A percentile compares a stretch with the other conserved stretches of the same genome.
Evolutionary conservation across 441 rosid species (phyloP).

Genomic region (Melianthus villosus): DNA sequence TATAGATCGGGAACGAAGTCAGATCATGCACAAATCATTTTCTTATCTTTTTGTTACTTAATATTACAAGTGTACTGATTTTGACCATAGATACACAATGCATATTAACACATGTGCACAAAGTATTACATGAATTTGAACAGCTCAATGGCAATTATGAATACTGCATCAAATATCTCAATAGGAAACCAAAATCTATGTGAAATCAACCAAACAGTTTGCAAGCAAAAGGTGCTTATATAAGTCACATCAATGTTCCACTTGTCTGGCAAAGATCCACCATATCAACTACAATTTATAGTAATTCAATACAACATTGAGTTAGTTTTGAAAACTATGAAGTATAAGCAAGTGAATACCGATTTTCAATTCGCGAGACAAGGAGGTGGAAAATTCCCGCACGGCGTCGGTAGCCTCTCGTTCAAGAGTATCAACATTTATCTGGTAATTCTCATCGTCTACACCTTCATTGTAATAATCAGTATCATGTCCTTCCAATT

Average conservation of each 20-base stretch:
- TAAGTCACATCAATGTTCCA: no score
- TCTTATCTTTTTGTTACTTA: no score
- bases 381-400: constrained; percentile 31
- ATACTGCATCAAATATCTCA: no score
- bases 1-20: neutral
- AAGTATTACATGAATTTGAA: no score
- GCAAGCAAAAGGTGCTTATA: no score
- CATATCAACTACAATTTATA: neutral
- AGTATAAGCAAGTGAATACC: constrained; percentile 18
- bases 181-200: no score
- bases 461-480: neutral
- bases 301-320: neutral
- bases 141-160: no score
- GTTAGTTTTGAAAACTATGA: neutral
- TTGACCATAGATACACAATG: no score
- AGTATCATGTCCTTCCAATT: neutral
- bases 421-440: constrained; percentile 52
- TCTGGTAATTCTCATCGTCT: constrained; percentile 15
- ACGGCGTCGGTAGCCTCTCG: constrained; percentile 51
- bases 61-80: no score
- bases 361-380: constrained; percentile 42
- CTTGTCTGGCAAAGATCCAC: neutral
- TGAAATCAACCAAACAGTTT: no score
- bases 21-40: neutral
- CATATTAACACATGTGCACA: no score